Evolutionary conservation across 768 basidiomycete genomes (phyloP), one percentile per base, ranked within the genome.

Genomic region (Mycena rebaudengoi): DNA sequence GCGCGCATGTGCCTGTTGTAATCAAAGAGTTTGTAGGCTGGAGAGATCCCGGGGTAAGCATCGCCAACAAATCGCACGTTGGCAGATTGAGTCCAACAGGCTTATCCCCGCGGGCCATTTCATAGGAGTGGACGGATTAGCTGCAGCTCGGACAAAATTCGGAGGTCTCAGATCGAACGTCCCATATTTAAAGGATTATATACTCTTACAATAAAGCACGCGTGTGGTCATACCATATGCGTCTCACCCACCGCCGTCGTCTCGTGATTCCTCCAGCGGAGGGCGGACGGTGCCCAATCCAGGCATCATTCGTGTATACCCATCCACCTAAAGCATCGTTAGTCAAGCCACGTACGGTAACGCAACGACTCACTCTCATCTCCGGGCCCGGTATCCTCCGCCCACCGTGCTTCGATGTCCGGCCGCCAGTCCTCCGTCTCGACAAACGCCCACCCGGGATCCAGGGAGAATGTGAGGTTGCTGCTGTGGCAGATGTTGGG

Each of bases 271-370:
- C 79, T 40, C 78, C 79, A 66, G 76, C 82, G 65, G 71, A 68
- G 5, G 66, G 62, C 32, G 62, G 76, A 37, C 72, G 76, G 57
- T 86, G 79, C 58, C 88, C 81, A 5, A 86, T 77, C 94, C 93
- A 95, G 0, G 83, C 78, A 60, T 93, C 92, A 64, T 92, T 91
- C 8, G 89, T 89, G 69, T 94, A 94, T 14, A 91, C 86, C 92
- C 94, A 95, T 3, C 91, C 93, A 69, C 87, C 91, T 89, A 46
- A 28, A 51, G 7, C 14, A 20, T 10, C n/a, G n/a, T 7, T 32
- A 43, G 21, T n/a, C 29, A 62, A 21, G 65, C 28, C 26, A 16
- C 29, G 12, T 40, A 30, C 3, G 45, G 14, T 6, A 55, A 35
- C 21, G 56, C 20, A 13, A 23, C 6, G n/a, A 69, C 67, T 48